These are phyloP conservation scores for Periconia macrospinosa DNA, from an alignment of 2,329 filamentous ascomycete genomes.

Conservation along the genomic window DNA sequence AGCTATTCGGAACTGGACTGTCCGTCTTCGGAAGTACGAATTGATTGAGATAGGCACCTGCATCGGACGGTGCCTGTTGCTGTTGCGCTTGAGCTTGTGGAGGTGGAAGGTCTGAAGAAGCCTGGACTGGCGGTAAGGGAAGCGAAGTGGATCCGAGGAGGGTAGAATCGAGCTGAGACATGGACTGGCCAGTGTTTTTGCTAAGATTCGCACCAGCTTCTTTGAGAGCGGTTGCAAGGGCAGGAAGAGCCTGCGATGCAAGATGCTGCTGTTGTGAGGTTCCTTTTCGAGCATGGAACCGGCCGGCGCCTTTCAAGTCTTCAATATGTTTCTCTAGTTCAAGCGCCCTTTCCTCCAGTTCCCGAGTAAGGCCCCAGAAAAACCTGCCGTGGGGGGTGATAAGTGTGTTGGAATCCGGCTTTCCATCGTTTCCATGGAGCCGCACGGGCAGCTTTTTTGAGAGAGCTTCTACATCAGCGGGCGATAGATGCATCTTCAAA, in stretches of 20 bases:
- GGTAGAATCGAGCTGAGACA: slow-evolving; percentile 29
- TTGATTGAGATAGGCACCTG: slow-evolving; percentile 38
- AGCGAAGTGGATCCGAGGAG: slow-evolving; percentile 25
- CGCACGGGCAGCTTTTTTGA: slow-evolving; percentile 59
- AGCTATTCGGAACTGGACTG: slow-evolving; percentile 33
- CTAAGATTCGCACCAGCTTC: slow-evolving; percentile 39
- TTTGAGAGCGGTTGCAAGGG: slow-evolving; percentile 40
- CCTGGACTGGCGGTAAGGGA: slow-evolving; percentile 26
- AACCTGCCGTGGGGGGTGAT: slow-evolving; percentile 77
- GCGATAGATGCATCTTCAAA: slow-evolving; percentile 40
- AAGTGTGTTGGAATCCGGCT: slow-evolving; percentile 61
- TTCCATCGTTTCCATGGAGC: slow-evolving; percentile 46
- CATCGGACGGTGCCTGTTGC: slow-evolving; percentile 36
- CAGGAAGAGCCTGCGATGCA: slow-evolving; percentile 34
- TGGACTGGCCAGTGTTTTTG: slow-evolving; percentile 25
- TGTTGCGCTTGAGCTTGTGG: slow-evolving; percentile 21
- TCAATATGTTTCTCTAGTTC: slow-evolving; percentile 61
- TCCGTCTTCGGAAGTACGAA: slow-evolving; percentile 41
- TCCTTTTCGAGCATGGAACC: slow-evolving; percentile 34
- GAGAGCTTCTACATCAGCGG: slow-evolving; percentile 50
- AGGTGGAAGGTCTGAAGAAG: slow-evolving; percentile 16
- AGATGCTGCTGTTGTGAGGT: slow-evolving; percentile 13
- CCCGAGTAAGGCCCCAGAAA: slow-evolving; percentile 68
- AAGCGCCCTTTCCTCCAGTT: slow-evolving; percentile 72
- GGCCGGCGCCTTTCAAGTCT: slow-evolving; percentile 27